A percentile compares a stretch with the other conserved stretches of the same genome.
These are phyloP conservation scores for Plasmodium berghei DNA, from an alignment of 169 alveolate genomes.

Conservation along the genomic window DNA sequence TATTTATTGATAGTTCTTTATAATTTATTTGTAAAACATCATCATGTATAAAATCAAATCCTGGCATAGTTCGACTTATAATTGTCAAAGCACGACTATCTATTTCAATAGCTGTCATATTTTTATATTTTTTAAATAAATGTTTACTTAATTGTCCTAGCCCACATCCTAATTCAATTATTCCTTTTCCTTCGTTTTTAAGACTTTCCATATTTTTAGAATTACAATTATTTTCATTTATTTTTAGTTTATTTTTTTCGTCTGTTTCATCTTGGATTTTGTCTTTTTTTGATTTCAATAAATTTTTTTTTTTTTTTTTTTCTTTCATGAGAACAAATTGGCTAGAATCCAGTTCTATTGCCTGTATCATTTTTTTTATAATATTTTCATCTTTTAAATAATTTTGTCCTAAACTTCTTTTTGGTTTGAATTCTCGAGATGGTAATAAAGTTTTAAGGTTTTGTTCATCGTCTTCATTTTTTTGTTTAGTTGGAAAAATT, in stretches of 20 bases:
- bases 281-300: background rate
- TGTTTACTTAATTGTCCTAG: slow-evolving; percentile 87
- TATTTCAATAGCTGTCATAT: slow-evolving; percentile 88
- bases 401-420: slow-evolving; percentile 89
- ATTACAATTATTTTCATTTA: background rate
- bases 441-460: slow-evolving; percentile 32
- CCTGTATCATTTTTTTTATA: slow-evolving; percentile 48
- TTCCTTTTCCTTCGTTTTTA: slow-evolving; percentile 78
- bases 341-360: slow-evolving; percentile 20
- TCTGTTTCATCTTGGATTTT: background rate
- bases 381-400: slow-evolving; percentile 85
- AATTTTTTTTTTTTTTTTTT: background rate
- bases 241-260: background rate
- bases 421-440: slow-evolving; percentile 83
- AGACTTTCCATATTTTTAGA: slow-evolving; percentile 4
- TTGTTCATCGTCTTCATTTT: background rate
- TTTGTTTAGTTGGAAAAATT: slow-evolving; percentile 38
- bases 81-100: slow-evolving; percentile 89
- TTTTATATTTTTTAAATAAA: slow-evolving; percentile 80
- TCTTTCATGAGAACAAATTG: background rate
- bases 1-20: slow-evolving; percentile 79
- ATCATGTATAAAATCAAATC: slow-evolving; percentile 86
- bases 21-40: slow-evolving; percentile 90
- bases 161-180: slow-evolving; percentile 90
- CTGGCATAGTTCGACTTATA: slow-evolving; percentile 86